A percentile compares a stretch with the other conserved stretches of the same genome.
phyloP scores from a whole-genome alignment of 306 rosid genomes.

The Argentina anserina region DNA sequence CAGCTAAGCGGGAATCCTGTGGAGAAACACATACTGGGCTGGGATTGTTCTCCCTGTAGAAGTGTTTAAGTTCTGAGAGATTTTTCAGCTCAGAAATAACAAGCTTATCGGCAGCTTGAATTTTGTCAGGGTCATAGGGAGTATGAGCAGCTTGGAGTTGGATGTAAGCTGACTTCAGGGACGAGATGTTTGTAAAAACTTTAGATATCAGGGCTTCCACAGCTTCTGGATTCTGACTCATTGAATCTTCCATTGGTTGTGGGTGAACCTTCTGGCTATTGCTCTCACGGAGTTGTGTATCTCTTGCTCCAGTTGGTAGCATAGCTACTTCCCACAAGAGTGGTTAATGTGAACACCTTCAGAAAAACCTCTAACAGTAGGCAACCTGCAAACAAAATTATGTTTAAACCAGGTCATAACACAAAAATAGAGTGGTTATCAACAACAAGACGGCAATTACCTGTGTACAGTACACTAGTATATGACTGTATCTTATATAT shows the following conservation, averaged over 20 bases:
- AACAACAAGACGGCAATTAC: not conserved
- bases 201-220: slow-evolving; percentile 75
- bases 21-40: slow-evolving; percentile 89
- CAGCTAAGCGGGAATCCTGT: slow-evolving; percentile 97
- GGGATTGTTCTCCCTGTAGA: slow-evolving; percentile 93
- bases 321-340: slow-evolving; percentile 63
- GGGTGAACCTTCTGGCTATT: slow-evolving; percentile 97
- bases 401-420: slow-evolving; percentile 16
- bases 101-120: slow-evolving; percentile 87
- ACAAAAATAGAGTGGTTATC: slow-evolving; percentile 1
- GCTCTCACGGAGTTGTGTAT: slow-evolving; percentile 87
- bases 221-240: slow-evolving; percentile 93
- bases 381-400: slow-evolving; percentile 48
- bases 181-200: slow-evolving; percentile 75
- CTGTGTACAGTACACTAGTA: not conserved
- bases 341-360: slow-evolving; percentile 43
- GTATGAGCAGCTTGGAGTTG: slow-evolving; percentile 98
- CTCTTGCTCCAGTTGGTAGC: slow-evolving; percentile 92
- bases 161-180: slow-evolving; percentile 89
- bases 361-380: slow-evolving; percentile 36
- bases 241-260: slow-evolving; percentile 98
- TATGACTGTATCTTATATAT: too few species aligned
- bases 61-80: slow-evolving; percentile 93
- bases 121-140: slow-evolving; percentile 95
- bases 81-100: slow-evolving; percentile 89